Evolutionary conservation across 2,329 filamentous ascomycete species (phyloP).

Genomic region (Davidsoniella virescens): DNA sequence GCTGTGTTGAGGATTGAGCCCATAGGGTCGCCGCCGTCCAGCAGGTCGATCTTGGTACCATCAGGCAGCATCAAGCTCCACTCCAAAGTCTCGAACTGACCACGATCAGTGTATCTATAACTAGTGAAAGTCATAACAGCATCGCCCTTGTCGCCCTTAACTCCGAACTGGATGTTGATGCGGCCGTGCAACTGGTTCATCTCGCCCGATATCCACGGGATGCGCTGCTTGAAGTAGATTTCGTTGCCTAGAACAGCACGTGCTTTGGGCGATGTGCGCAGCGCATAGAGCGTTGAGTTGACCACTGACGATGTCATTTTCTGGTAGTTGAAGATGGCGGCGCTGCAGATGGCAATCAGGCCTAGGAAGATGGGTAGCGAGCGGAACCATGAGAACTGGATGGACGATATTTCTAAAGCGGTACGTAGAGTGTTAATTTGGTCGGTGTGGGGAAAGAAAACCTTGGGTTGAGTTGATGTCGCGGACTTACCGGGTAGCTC

Average conservation of each 20-base stretch:
- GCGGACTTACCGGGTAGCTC: conserved; percentile 41
- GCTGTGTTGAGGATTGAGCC: conserved; percentile 28
- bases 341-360: conserved; percentile 51
- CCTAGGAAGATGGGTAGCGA: conserved; percentile 69
- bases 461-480: background rate
- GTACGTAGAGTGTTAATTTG: background rate
- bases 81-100: conserved; percentile 69
- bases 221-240: conserved; percentile 62
- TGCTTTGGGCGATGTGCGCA: conserved; percentile 63
- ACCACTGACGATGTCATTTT: conserved; percentile 78
- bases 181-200: conserved; percentile 87
- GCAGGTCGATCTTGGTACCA: conserved; percentile 48
- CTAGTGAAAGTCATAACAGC: conserved; percentile 72
- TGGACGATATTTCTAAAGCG: conserved; percentile 24
- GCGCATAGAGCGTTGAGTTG: conserved; percentile 76
- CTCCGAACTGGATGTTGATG: conserved; percentile 75
- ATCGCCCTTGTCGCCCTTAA: conserved; percentile 57
- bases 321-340: conserved; percentile 99
- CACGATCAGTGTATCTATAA: conserved; percentile 43
- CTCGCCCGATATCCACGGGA: conserved; percentile 71
- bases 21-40: conserved; percentile 59
- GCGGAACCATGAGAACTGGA: conserved; percentile 45
- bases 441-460: background rate
- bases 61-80: conserved; percentile 67
- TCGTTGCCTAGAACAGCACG: conserved; percentile 71